Evolutionary conservation across 768 basidiomycete species (phyloP).

Genomic region (Phylloporus sp.): DNA sequence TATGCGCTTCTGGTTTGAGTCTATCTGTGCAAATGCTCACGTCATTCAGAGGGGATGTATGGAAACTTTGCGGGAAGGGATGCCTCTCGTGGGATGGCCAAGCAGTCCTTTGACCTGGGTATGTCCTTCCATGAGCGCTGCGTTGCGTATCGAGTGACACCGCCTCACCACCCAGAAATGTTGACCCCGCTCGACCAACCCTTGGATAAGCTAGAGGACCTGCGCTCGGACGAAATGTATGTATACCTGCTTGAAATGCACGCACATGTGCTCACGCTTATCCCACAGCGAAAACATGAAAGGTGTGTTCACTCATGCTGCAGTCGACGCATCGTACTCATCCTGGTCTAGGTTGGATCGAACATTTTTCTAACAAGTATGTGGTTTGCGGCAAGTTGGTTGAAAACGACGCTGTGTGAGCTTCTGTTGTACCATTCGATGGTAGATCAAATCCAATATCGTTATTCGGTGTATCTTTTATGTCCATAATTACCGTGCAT

Average conservation of each 20-base stretch:
- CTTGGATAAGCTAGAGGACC: slow-evolving; percentile 77
- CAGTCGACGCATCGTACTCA: background rate
- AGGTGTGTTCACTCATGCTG: slow-evolving; percentile 38
- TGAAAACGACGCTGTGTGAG: slow-evolving; percentile 58
- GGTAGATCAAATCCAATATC: slow-evolving; percentile 7
- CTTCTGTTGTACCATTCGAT: background rate
- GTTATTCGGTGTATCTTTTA: too few species aligned
- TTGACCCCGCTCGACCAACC: slow-evolving; percentile 84
- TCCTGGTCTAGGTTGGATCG: slow-evolving; percentile 70
- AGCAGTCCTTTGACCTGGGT: slow-evolving; percentile 95
- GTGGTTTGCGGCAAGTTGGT: slow-evolving; percentile 86
- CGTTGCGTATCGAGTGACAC: background rate
- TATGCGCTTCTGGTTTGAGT: slow-evolving; percentile 35
- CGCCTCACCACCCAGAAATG: slow-evolving; percentile 58
- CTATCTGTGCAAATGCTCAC: background rate
- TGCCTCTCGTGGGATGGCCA: slow-evolving; percentile 95
- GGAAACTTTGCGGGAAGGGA: slow-evolving; percentile 97
- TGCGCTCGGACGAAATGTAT: slow-evolving; percentile 79
- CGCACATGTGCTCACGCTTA: background rate
- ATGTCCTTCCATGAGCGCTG: slow-evolving; percentile 23
- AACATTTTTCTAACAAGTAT: slow-evolving; percentile 91
- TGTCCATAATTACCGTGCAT: too few species aligned
- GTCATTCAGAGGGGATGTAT: slow-evolving; percentile 79
- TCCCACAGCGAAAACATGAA: slow-evolving; percentile 82
- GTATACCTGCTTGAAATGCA: slow-evolving; percentile 25